phyloP scores from a whole-genome alignment of 2,329 filamentous ascomycete genomes.

The Nakataea oryzae region DNA sequence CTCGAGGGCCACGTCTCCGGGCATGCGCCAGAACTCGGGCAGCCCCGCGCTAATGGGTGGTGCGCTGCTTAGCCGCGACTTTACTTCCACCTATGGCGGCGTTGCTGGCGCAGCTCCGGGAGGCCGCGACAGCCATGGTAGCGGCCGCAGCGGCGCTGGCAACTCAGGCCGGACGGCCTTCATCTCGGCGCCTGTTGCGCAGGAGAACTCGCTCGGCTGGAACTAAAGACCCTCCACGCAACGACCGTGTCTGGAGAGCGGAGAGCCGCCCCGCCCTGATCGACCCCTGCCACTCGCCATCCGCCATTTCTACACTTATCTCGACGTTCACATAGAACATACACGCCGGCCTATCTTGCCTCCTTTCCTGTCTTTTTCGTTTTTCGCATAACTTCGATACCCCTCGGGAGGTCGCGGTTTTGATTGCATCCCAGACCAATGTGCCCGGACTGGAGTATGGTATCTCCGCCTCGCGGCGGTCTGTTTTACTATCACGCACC shows the following conservation, averaged over 20 bases:
- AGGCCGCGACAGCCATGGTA: conserved; percentile 48
- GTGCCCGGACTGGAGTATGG: not conserved
- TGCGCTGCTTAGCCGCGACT: conserved; percentile 47
- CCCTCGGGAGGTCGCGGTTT: conserved; percentile 26
- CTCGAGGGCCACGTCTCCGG: conserved; percentile 17
- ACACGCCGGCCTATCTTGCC: conserved; percentile 20
- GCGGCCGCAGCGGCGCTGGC: conserved; percentile 35
- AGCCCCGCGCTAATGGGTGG: conserved; percentile 62
- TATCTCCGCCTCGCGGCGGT: not conserved
- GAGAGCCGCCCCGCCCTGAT: not conserved
- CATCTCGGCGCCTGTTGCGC: conserved; percentile 84
- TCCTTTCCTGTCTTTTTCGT: conserved; percentile 12
- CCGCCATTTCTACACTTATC: not conserved
- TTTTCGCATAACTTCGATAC: conserved; percentile 28
- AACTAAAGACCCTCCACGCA: conserved; percentile 48
- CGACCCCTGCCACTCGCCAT: not conserved
- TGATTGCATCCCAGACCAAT: conserved; percentile 10
- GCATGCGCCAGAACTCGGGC: conserved; percentile 40
- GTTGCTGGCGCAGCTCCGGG: conserved; percentile 19
- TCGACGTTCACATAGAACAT: conserved; percentile 3
- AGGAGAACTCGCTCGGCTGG: conserved; percentile 93
- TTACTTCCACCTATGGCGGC: conserved; percentile 41
- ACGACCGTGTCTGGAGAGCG: not conserved
- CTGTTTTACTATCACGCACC: conserved; percentile 8
- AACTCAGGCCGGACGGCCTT: conserved; percentile 47